Evolutionary conservation across 2,329 filamentous ascomycete species (phyloP).

Genomic region (Colletotrichum liriopes): DNA sequence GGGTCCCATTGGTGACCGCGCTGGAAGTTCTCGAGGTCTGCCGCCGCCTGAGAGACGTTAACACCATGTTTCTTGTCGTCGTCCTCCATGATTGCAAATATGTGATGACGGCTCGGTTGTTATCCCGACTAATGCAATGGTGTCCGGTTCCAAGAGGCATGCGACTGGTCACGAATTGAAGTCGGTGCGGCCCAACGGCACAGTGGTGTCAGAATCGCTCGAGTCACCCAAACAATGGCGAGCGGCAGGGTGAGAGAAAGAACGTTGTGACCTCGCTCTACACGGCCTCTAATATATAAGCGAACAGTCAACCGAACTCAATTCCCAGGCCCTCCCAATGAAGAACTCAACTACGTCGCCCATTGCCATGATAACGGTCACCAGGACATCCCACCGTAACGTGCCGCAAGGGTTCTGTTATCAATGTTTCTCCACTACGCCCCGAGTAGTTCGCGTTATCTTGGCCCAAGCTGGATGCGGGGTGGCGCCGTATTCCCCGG

Average conservation of each 20-base stretch:
- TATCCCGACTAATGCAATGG: no score
- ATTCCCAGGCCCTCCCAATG: neutral
- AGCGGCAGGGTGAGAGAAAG: neutral
- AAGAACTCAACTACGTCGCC: slow-evolving; percentile 7
- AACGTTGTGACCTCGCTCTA: neutral
- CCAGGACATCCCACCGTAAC: slow-evolving; percentile 29
- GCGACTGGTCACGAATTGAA: neutral
- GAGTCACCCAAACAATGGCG: neutral
- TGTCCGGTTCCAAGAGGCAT: no score
- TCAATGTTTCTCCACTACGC: slow-evolving; percentile 24
- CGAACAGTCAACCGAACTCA: slow-evolving; percentile 9
- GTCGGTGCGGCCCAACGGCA: slow-evolving; percentile 6
- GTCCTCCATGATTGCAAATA: neutral
- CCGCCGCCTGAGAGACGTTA: slow-evolving; percentile 23
- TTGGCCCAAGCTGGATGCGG: slow-evolving; percentile 6
- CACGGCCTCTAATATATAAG: neutral
- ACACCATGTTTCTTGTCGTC: slow-evolving; percentile 12
- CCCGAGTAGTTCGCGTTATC: slow-evolving; percentile 19
- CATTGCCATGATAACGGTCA: slow-evolving; percentile 5
- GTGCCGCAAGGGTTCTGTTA: slow-evolving; percentile 26
- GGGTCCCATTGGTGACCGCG: slow-evolving; percentile 54
- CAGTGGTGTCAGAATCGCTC: neutral
- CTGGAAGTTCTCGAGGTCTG: slow-evolving; percentile 50
- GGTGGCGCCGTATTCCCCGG: slow-evolving; percentile 31
- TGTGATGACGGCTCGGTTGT: neutral